A percentile compares a stretch with the other conserved stretches of the same genome.
phyloP scores from a whole-genome alignment of 228 moss, liverwort and hornwort species.

The Sphagnum fallax region DNA sequence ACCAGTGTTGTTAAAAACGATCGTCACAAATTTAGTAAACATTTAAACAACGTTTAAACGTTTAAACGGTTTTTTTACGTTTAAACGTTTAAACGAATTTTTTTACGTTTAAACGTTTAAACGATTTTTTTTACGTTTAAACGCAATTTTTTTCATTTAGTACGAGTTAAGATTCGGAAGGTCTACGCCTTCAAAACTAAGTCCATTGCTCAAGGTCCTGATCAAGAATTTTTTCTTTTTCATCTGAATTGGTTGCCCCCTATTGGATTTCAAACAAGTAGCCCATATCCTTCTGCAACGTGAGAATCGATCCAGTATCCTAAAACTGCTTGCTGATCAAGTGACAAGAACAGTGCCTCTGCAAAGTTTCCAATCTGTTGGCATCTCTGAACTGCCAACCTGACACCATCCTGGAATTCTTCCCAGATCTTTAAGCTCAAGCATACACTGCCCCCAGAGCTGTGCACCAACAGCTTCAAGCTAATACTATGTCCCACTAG shows the following conservation, averaged over 20 bases:
- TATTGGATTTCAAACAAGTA: slow-evolving; percentile 93
- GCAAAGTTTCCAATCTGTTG: slow-evolving; percentile 71
- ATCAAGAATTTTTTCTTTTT: slow-evolving; percentile 52
- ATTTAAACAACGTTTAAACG: too few relatives aligned
- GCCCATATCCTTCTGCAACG: slow-evolving; percentile 77
- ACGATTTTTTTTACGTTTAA: too few relatives aligned
- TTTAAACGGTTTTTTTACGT: too few relatives aligned
- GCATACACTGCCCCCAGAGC: slow-evolving; percentile 41
- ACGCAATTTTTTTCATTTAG: too few relatives aligned
- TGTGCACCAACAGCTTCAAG: too few relatives aligned
- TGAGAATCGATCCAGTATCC: slow-evolving; percentile 60
- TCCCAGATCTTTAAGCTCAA: slow-evolving; percentile 55
- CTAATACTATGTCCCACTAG: too few relatives aligned
- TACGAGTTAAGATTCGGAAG: too few relatives aligned
- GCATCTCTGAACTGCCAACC: slow-evolving; percentile 45
- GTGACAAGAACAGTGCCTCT: slow-evolving; percentile 59
- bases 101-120: too few relatives aligned
- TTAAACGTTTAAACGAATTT: too few relatives aligned
- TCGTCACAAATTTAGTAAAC: too few relatives aligned
- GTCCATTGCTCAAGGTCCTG: slow-evolving; percentile 48
- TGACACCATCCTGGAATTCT: slow-evolving; percentile 72
- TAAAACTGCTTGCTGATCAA: slow-evolving; percentile 58
- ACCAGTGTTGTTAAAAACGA: too few relatives aligned
- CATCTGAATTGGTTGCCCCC: slow-evolving; percentile 81
- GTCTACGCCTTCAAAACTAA: slow-evolving; percentile 38